Evolutionary conservation across 495 filamentous ascomycete genomes (phyloP).

Genomic region (Xylaria grammica): DNA sequence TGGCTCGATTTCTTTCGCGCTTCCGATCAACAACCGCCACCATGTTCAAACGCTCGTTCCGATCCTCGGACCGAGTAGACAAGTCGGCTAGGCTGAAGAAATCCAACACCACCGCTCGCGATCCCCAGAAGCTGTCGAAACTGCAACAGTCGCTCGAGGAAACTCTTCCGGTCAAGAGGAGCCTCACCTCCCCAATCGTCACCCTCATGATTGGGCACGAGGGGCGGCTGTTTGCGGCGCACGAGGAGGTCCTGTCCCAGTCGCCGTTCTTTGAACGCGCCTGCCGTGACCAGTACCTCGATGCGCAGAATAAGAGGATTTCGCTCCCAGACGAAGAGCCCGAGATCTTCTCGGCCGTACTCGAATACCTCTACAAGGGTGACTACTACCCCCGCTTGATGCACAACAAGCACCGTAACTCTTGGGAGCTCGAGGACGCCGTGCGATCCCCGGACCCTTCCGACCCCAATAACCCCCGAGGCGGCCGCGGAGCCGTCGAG

Average conservation of each 20-base stretch:
- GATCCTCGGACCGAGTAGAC: constrained; percentile 73
- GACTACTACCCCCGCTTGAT: constrained; percentile 85
- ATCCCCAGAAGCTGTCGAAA: constrained; percentile 72
- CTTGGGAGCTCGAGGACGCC: constrained; percentile 75
- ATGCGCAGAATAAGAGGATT: constrained; percentile 68
- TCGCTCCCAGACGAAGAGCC: constrained; percentile 84
- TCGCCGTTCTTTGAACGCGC: constrained; percentile 78
- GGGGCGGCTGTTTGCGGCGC: constrained; percentile 86
- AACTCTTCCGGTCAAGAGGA: constrained; percentile 50
- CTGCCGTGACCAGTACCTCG: constrained; percentile 66
- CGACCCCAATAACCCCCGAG: constrained; percentile 43
- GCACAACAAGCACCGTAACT: constrained; percentile 69
- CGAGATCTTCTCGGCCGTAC: constrained; percentile 85
- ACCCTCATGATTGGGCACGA: constrained; percentile 81
- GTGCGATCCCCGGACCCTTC: constrained; percentile 44
- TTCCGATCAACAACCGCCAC: constrained; percentile 43
- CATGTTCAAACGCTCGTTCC: constrained; percentile 88
- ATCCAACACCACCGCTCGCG: constrained; percentile 62
- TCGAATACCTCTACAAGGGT: constrained; percentile 93
- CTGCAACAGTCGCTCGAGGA: constrained; percentile 61
- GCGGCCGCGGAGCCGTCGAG: constrained; percentile 68
- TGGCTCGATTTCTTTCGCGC: constrained; percentile 38
- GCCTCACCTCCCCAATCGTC: constrained; percentile 72
- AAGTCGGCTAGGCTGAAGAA: constrained; percentile 82
- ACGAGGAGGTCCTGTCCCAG: constrained; percentile 82